These are phyloP conservation scores for Aspergillus oerlinghausenensis DNA, from an alignment of 2,329 filamentous ascomycete species.

Conservation along the genomic window DNA sequence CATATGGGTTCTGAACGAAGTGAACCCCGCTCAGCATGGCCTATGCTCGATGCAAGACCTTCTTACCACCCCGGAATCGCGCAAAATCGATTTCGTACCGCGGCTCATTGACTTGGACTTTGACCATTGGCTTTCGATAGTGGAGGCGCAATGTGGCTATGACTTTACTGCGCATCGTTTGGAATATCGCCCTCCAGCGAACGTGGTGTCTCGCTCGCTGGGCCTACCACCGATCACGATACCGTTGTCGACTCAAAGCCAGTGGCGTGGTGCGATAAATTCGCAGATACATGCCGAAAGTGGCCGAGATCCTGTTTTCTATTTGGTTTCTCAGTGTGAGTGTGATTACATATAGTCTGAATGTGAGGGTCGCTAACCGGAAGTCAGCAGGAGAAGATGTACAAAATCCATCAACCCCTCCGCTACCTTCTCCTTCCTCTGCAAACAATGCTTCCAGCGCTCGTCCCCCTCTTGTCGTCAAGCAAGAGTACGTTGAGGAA, in stretches of 20 bases:
- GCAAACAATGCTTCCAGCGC: not conserved
- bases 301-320: conserved; percentile 1
- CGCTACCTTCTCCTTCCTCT: not conserved
- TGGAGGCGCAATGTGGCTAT: conserved; percentile 3
- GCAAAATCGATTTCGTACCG: not conserved
- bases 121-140: conserved; percentile 1
- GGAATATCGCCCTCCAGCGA: conserved; percentile 3
- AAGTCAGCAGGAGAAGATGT: not conserved
- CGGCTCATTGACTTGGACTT: not conserved
- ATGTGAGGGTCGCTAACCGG: not conserved
- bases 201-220: not conserved
- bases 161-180: conserved; percentile 1
- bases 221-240: not conserved
- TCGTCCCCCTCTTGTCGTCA: not conserved
- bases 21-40: not conserved
- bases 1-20: conserved; percentile 4
- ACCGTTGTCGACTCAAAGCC: conserved; percentile 1
- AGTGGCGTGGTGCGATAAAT: conserved; percentile 4
- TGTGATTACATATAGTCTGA: not conserved
- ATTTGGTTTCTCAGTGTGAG: conserved; percentile 1
- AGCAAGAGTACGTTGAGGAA: conserved; percentile 3
- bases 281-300: not conserved
- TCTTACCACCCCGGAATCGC: not conserved
- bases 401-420: not conserved
- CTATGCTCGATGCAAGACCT: conserved; percentile 2